Conservation (phyloP, 345 rosid species). For the Murraya paniculata region DNA sequence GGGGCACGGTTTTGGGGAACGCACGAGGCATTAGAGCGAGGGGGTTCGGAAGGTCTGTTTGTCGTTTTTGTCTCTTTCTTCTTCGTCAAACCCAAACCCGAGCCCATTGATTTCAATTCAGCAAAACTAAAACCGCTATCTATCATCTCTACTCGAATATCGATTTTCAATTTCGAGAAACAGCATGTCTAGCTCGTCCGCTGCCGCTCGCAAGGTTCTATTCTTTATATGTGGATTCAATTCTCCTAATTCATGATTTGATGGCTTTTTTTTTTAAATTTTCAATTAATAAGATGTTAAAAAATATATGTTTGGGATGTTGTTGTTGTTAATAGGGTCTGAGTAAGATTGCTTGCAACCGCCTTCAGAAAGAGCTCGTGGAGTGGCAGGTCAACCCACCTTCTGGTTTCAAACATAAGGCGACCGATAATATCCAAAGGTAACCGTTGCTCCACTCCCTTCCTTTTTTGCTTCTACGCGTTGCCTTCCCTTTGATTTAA, state of each 20-base stretch:
- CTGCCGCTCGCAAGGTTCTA: conserved; percentile 70
- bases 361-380: conserved; percentile 91
- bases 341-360: conserved; percentile 91
- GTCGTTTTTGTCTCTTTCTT: neutral
- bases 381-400: conserved; percentile 99
- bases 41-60: neutral
- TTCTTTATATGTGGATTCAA: neutral
- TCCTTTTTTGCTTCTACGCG: neutral
- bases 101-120: neutral
- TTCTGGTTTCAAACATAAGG: conserved; percentile 78
- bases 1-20: neutral
- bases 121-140: neutral
- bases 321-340: conserved; percentile 41
- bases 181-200: conserved; percentile 80
- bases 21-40: neutral
- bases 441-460: neutral
- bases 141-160: conserved; percentile 8
- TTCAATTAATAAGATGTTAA: too few species aligned
- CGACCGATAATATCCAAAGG: conserved; percentile 96
- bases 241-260: neutral
- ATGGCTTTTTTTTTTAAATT: neutral
- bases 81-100: conserved; percentile 21
- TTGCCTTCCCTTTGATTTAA: conserved; percentile 1
- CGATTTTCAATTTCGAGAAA: conserved; percentile 3
- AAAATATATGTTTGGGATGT: neutral